Base-by-base conservation (phyloP, 164 flowering plant species). In the Vitis labrusca region DNA sequence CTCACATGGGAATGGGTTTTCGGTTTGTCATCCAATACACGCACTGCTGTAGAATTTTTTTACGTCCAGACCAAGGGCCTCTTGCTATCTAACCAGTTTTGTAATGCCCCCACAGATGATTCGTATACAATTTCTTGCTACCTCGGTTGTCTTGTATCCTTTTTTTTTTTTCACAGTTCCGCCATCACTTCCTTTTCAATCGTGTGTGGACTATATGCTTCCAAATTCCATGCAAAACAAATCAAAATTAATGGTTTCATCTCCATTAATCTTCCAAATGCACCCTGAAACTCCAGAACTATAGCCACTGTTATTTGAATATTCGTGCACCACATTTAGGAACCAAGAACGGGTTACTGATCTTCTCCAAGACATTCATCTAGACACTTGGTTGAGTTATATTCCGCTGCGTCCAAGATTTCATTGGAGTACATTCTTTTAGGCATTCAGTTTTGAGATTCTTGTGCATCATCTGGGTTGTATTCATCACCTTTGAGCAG, bases 351-450 rank as follows among this genome's bases (percentile, higher is more conserved):
- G 30, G 78, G 30, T 67, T 81, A 49, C 68, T 58, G 76, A 51
- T 60, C 76, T 12, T 76, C 74, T 37, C 56, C 58, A 49, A 78
- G 71, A 73, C 5, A 0, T 4, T 81, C 76, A 6, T 37, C 65
- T 47, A 80, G 59, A 57, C 76, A 67, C 69, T 73, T 86, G 9
- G 88, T 86, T 32, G 85, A 75, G 79, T 84, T 84, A 78, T 83
- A 85, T 63, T 86, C 85, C 64, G 75, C 79, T 9, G 72, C 83
- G 61, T 86, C 84, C 23, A 79, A 61, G n/a, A 79, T 67, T 73
- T 85, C 84, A 68, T 86, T 87, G 10, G 91, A 85, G 75, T 74
- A 83, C 11, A 87, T 79, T 72, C 89, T 66, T 52, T 56, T 76
- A 5, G 63, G 54, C 9, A 58, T 13, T 27, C 11, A 64, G 47